phyloP scores from a whole-genome alignment of 202 grass and related monocot genomes.

The Carex arenaria region DNA sequence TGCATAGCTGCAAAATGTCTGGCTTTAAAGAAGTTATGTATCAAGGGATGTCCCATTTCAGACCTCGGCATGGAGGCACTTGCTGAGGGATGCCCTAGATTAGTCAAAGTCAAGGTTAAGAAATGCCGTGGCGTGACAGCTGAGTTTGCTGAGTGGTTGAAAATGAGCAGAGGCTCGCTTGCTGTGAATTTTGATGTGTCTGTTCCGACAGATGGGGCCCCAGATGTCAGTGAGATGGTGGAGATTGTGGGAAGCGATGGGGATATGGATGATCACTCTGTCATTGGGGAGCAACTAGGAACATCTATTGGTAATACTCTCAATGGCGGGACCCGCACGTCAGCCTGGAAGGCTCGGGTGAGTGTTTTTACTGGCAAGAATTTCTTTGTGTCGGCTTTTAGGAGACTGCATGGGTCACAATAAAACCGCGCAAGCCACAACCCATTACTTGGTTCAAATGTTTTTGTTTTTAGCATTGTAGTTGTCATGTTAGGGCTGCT shows the following conservation, averaged over 20 bases:
- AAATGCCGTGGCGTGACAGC: slow-evolving; percentile 71
- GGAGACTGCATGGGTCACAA: slow-evolving; percentile 25
- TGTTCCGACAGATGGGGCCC: background rate
- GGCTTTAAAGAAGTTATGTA: slow-evolving; percentile 78
- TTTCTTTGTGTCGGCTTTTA: slow-evolving; percentile 52
- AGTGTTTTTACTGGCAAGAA: slow-evolving; percentile 38
- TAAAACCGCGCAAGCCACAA: slow-evolving; percentile 2
- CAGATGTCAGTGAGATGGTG: slow-evolving; percentile 56
- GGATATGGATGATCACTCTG: slow-evolving; percentile 51
- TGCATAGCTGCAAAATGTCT: slow-evolving; percentile 69
- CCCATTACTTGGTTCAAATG: background rate
- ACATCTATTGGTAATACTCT: slow-evolving; percentile 6
- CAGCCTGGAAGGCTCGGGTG: slow-evolving; percentile 52
- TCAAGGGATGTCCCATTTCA: slow-evolving; percentile 88
- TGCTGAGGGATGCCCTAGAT: slow-evolving; percentile 64
- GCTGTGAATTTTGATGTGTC: slow-evolving; percentile 66
- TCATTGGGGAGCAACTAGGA: slow-evolving; percentile 2
- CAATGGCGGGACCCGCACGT: slow-evolving; percentile 36
- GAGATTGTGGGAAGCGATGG: slow-evolving; percentile 70
- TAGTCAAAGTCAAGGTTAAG: slow-evolving; percentile 97
- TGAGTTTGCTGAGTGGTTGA: slow-evolving; percentile 67
- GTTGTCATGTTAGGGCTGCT: slow-evolving; percentile 8
- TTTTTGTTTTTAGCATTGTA: background rate
- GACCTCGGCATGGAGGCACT: slow-evolving; percentile 73
- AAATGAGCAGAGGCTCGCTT: slow-evolving; percentile 46